Conservation (phyloP, 1,139 yeast species). For the Starmera stellimalicola region DNA sequence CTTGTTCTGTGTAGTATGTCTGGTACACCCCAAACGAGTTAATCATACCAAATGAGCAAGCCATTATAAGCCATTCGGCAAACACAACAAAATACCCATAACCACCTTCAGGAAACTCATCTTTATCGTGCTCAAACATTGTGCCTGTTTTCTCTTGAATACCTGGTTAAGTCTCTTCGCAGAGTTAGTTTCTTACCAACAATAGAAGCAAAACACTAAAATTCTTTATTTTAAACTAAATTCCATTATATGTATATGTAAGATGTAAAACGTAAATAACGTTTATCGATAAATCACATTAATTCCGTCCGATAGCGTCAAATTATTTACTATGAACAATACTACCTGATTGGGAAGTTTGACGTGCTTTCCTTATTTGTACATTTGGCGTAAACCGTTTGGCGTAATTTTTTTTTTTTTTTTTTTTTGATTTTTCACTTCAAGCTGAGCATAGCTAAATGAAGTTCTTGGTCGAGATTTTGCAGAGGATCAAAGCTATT, state of each 20-base stretch:
- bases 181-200: not conserved
- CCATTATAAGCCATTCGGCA: constrained; percentile 32
- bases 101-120: constrained; percentile 29
- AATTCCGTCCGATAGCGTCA: too few relatives aligned
- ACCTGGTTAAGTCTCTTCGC: not conserved
- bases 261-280: too few relatives aligned
- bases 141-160: not conserved
- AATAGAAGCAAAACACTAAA: not conserved
- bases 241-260: too few relatives aligned
- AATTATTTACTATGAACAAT: too few relatives aligned
- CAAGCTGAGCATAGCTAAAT: not conserved
- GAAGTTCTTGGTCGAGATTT: not conserved
- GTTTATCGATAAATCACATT: too few relatives aligned
- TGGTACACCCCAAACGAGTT: constrained; percentile 46
- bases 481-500: not conserved
- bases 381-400: not conserved
- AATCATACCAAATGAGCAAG: constrained; percentile 45
- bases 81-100: constrained; percentile 38
- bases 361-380: too few relatives aligned
- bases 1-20: constrained; percentile 29
- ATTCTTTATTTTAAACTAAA: too few relatives aligned
- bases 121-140: not conserved
- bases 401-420: not conserved
- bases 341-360: too few relatives aligned
- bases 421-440: not conserved